A percentile compares a stretch with the other conserved stretches of the same genome.
Evolutionary conservation across 352 stramenopile species (phyloP).

Genomic region (Peronospora belbahrii): DNA sequence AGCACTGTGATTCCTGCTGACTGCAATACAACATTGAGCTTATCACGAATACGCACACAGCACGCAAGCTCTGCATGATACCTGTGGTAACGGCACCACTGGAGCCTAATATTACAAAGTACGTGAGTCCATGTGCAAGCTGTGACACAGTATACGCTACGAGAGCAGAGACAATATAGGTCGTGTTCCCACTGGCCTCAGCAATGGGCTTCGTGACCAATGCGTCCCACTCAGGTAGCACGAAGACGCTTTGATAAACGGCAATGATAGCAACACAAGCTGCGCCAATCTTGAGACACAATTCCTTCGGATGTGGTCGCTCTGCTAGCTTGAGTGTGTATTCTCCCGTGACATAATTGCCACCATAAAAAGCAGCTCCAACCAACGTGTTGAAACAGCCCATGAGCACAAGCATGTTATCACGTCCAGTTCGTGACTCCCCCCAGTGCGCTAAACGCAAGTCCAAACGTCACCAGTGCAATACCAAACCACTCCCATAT

Average conservation of each 20-base stretch:
- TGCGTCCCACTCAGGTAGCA: slow-evolving; percentile 65
- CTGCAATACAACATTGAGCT: slow-evolving; percentile 80
- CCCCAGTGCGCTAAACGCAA: slow-evolving; percentile 76
- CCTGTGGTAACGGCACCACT: slow-evolving; percentile 77
- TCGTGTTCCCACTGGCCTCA: slow-evolving; percentile 60
- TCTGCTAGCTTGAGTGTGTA: slow-evolving; percentile 77
- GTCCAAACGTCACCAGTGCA: slow-evolving; percentile 71
- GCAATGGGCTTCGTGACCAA: slow-evolving; percentile 70
- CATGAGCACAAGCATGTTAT: slow-evolving; percentile 73
- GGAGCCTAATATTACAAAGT: slow-evolving; percentile 78
- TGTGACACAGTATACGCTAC: slow-evolving; percentile 72
- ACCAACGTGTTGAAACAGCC: slow-evolving; percentile 79
- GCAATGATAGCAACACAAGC: slow-evolving; percentile 68
- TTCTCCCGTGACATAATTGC: slow-evolving; percentile 81
- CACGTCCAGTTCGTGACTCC: slow-evolving; percentile 49
- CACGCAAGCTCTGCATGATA: slow-evolving; percentile 84
- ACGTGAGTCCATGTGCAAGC: slow-evolving; percentile 73
- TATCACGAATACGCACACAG: slow-evolving; percentile 78
- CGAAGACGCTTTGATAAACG: slow-evolving; percentile 74
- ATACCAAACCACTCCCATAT: slow-evolving; percentile 77
- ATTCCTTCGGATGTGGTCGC: slow-evolving; percentile 56
- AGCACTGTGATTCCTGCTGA: slow-evolving; percentile 82
- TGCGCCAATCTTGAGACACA: slow-evolving; percentile 75
- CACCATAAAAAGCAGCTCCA: slow-evolving; percentile 73
- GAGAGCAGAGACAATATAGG: slow-evolving; percentile 53